Base-by-base conservation (phyloP, 1,139 yeast species). In the Pichia cactophila region DNA sequence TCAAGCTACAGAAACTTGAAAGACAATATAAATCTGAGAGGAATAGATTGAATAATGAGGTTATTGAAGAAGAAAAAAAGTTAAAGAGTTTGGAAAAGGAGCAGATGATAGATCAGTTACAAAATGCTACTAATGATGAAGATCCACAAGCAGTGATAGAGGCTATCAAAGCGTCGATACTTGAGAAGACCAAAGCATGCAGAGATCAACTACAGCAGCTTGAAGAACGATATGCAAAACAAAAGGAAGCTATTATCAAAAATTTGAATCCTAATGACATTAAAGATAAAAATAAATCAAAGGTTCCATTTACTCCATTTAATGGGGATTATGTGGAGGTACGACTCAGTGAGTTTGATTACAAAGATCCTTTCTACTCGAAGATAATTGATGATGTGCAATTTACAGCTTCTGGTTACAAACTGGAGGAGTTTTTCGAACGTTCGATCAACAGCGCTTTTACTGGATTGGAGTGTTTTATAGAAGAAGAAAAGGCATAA, bases 261-360 rank as follows among this genome's bases (percentile, higher is more conserved):
- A 60, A 66, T 38, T 56, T 61, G 17, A 66, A 62, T 33, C 53
- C 53, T 23, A 56, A 54, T 37, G 57, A 54, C 33, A 44, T 49
- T 12, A 63, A 57, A 33, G 51, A 55, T 17, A 61, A 60, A 39
- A 65, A 59, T 38, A 64, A 58, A 28, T 65, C 62, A 20, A 61
- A 62, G 38, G 71, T 78, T 4, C 97, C 97, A 29, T 92, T 90
- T 65, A 89, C 97, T 3, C 97, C 98, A 12, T 90, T 92, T 68
- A 81, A 81, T 61, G 97, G 97, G 46, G 97, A 92, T 68, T 75
- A 95, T 48, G 57, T 71, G 20, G 66, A 71, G 40, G 65, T 68
- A 47, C 68, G 69, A 42, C 77, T 71, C 58, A 54, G 51, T 7
- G 42, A 44, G 6, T 59, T 63, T 14, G 67, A 62, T n/a, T 82